A percentile compares a stretch with the other conserved stretches of the same genome.
Conservation (phyloP, 2,329 filamentous ascomycete genomes). For the Aspergillus pseudoterreus region DNA sequence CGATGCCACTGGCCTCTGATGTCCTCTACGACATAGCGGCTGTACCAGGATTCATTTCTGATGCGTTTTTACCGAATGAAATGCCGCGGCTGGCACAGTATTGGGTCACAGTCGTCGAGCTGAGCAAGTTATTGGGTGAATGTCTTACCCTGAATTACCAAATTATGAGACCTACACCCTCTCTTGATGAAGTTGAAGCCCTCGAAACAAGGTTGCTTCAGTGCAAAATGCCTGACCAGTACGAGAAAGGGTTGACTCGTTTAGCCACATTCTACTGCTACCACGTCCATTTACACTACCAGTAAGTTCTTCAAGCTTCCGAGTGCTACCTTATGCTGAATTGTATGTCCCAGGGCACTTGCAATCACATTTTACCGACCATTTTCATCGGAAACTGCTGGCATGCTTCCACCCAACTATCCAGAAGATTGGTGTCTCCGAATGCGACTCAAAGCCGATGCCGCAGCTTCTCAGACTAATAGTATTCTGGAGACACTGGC, state of each 20-base stretch:
- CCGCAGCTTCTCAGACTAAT: constrained; percentile 16
- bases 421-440: constrained; percentile 8
- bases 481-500: constrained; percentile 20
- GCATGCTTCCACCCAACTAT: constrained; percentile 9
- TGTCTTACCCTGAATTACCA: constrained; percentile 24
- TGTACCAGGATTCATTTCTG: constrained; percentile 6
- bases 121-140: constrained; percentile 23
- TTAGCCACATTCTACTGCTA: constrained; percentile 18
- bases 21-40: constrained; percentile 21
- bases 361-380: constrained; percentile 28
- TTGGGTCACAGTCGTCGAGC: constrained; percentile 25
- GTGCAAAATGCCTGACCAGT: constrained; percentile 15
- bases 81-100: constrained; percentile 18
- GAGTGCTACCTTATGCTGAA: constrained; percentile 2
- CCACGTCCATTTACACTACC: constrained; percentile 28
- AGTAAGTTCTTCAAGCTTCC: constrained; percentile 13
- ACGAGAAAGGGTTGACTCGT: constrained; percentile 8
- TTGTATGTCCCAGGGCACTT: constrained; percentile 14
- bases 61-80: constrained; percentile 18
- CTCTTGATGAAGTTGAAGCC: constrained; percentile 16
- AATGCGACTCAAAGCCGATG: constrained; percentile 19
- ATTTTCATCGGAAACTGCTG: constrained; percentile 20
- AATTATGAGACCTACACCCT: constrained; percentile 13
- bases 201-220: constrained; percentile 20
- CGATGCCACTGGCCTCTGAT: constrained; percentile 26